A percentile compares a stretch with the other conserved stretches of the same genome.
Evolutionary conservation across 2,329 filamentous ascomycete species (phyloP).

Genomic region (Parafenestella ontariensis): DNA sequence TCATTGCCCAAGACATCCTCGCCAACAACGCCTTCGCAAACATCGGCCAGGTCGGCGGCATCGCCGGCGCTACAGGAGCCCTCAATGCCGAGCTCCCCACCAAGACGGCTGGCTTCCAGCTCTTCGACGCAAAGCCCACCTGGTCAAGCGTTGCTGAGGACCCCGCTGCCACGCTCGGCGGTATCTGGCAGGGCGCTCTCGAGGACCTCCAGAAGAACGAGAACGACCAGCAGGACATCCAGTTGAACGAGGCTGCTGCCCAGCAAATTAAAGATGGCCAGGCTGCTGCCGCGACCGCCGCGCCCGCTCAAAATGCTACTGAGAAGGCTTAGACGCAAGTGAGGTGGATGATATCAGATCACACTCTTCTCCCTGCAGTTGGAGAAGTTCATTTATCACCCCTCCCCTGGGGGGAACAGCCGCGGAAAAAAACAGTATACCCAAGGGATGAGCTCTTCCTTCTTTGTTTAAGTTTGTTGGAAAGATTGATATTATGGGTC

Average conservation of each 20-base stretch:
- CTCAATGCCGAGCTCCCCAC: slow-evolving; percentile 20
- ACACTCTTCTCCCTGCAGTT: neutral
- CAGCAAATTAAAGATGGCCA: slow-evolving; percentile 11
- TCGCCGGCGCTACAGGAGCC: slow-evolving; percentile 20
- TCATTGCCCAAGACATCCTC: slow-evolving; percentile 39
- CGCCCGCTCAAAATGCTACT: neutral
- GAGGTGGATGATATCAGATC: neutral
- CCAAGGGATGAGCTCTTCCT: neutral
- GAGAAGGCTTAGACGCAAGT: neutral
- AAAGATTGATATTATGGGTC: neutral
- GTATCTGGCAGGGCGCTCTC: slow-evolving; percentile 34
- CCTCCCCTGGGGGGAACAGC: slow-evolving; percentile 1
- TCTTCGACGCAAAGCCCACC: slow-evolving; percentile 37
- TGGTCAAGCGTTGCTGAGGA: slow-evolving; percentile 35
- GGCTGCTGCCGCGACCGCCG: neutral
- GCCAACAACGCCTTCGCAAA: slow-evolving; percentile 19
- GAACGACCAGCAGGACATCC: slow-evolving; percentile 30
- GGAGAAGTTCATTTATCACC: neutral
- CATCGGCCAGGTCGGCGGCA: slow-evolving; percentile 15
- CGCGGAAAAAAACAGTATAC: neutral
- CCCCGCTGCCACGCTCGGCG: slow-evolving; percentile 37
- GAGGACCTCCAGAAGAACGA: slow-evolving; percentile 33
- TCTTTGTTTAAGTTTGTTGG: neutral
- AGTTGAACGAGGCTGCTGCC: slow-evolving; percentile 16
- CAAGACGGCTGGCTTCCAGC: slow-evolving; percentile 34